Evolutionary conservation across 2,329 filamentous ascomycete species (phyloP), one percentile per base, ranked within the genome.

Genomic region (Hymenoscyphus fraxineus): DNA sequence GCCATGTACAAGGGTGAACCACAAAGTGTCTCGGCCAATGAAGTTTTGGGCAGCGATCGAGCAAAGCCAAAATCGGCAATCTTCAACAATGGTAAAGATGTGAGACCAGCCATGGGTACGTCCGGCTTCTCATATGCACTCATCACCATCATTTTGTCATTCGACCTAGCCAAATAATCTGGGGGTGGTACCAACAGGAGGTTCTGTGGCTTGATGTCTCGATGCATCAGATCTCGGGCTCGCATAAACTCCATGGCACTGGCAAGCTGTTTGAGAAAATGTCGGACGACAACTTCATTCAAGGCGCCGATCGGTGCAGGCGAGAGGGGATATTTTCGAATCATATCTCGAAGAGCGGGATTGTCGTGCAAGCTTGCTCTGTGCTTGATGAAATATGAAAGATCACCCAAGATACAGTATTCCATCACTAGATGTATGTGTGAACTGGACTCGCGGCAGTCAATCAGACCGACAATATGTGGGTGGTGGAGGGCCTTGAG

Each of bases 11-110:
- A 81, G 10, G 95, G 95, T 13, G 95, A 98, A 19, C 95, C 95
- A 77, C 95, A 99, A 0, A 99, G 85, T 0, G 95, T 99, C 76
- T 99, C 95, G 12, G 95, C 95, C 68, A 99, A 83, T 5, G 93
- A 94, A 0, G 94, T 96, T 7, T 91, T 88, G 1, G 95, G 94
- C 59, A 99, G 80, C 63, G 96, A 92, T 63, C 95, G 88, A 63
- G 95, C 95, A 76, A 99, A 99, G n/a, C 95, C 95, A 75, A 99
- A 99, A 79, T 99, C 95, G 64, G 95, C 95, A 71, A 99, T 88
- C 80, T 99, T 99, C 66, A 99, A 85, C 89, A 98, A 96, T 4
- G 95, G 95, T 54, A 99, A 79, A 19, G 93, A 95, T 61, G 86
- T 83, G 38, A 99, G 80, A 7, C 95, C 95, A 32, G 89, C 88